A percentile compares a stretch with the other conserved stretches of the same genome.
These are phyloP conservation scores for Metschnikowia drakensbergensis DNA, from an alignment of 805 yeast genomes.

Conservation along the genomic window DNA sequence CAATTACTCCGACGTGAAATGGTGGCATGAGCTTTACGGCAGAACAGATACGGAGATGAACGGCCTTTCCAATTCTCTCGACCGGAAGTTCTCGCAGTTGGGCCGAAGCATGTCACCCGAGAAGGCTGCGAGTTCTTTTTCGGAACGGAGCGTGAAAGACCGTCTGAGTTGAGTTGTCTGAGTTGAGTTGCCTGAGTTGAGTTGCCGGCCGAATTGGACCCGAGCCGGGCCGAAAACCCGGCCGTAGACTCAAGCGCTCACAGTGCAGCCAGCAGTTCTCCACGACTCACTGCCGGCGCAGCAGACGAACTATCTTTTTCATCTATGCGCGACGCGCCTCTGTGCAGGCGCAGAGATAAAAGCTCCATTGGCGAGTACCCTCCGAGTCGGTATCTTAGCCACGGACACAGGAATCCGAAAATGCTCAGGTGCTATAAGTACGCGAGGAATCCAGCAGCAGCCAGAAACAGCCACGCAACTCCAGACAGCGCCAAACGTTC, in stretches of 20 bases:
- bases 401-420: not conserved
- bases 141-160: too few relatives aligned
- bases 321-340: slow-evolving; percentile 3
- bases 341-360: not conserved
- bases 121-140: not conserved
- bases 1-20: slow-evolving; percentile 56
- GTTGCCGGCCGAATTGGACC: too few relatives aligned
- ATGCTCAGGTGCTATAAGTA: too few relatives aligned
- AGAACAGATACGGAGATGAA: slow-evolving; percentile 57
- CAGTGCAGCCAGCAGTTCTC: too few relatives aligned
- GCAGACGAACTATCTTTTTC: slow-evolving; percentile 2
- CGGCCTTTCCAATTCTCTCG: slow-evolving; percentile 31
- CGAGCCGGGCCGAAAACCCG: too few relatives aligned
- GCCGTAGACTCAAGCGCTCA: too few relatives aligned
- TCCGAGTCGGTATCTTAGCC: not conserved
- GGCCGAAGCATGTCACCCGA: not conserved
- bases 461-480: too few relatives aligned
- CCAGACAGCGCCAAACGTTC: too few relatives aligned
- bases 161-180: too few relatives aligned
- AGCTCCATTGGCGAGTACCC: not conserved
- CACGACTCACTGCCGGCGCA: too few relatives aligned
- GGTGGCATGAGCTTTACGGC: slow-evolving; percentile 91
- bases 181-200: too few relatives aligned
- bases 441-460: too few relatives aligned
- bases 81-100: slow-evolving; percentile 38